Conservation (phyloP, 106 monocot species). For the Agapanthus africanus region DNA sequence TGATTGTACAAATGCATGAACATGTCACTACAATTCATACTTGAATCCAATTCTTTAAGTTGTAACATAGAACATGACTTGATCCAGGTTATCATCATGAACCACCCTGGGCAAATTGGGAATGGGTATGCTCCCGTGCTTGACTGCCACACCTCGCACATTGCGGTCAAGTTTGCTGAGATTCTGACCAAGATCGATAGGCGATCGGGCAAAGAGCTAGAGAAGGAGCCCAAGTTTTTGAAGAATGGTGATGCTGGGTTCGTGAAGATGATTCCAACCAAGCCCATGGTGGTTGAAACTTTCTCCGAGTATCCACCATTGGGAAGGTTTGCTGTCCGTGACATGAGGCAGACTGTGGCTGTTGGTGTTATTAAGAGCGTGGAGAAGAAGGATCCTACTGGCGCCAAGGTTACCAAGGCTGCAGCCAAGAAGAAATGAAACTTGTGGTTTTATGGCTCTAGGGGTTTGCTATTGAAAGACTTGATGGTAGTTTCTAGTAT, state of each 20-base stretch:
- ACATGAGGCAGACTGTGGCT: constrained; percentile 72
- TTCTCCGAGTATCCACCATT: constrained; percentile 64
- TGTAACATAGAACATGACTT: too few relatives aligned
- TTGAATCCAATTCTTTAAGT: too few relatives aligned
- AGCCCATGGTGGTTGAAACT: constrained; percentile 75
- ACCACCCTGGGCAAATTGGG: constrained; percentile 42
- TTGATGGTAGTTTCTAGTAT: too few relatives aligned
- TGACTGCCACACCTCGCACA: constrained; percentile 46
- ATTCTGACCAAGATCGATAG: constrained; percentile 39
- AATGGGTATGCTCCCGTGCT: constrained; percentile 47
- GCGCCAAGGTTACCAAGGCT: constrained; percentile 63
- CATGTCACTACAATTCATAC: too few relatives aligned
- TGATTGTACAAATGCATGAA: too few relatives aligned
- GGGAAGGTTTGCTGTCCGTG: constrained; percentile 60
- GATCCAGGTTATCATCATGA: constrained; percentile 43
- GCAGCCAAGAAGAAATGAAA: constrained; percentile 62
- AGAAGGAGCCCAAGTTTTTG: constrained; percentile 59
- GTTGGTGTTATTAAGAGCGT: constrained; percentile 71
- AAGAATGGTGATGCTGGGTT: constrained; percentile 69
- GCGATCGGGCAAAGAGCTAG: constrained; percentile 39
- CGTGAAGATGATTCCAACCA: constrained; percentile 67
- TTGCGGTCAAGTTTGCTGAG: constrained; percentile 46
- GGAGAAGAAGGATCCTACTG: constrained; percentile 65
- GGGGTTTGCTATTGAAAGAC: background rate
- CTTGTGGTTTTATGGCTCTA: background rate